Evolutionary conservation across 805 yeast species (phyloP).

Genomic region (Lipomyces orientalis): DNA sequence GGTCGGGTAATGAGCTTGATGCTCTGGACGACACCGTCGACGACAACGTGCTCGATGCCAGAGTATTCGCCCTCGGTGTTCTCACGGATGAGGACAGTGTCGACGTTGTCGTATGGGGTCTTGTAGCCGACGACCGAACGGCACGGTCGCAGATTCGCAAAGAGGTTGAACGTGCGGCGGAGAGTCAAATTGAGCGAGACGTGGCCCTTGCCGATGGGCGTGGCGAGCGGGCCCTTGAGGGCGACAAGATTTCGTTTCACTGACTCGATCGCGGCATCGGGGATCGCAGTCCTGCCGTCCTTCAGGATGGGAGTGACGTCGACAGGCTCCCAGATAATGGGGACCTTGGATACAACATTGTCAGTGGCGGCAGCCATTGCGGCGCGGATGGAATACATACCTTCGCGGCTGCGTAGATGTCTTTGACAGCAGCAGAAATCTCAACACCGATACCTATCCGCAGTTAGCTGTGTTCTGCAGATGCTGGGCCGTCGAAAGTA

Average conservation of each 20-base stretch:
- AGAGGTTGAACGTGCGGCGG: slow-evolving; percentile 94
- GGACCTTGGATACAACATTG: slow-evolving; percentile 54
- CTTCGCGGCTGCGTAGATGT: slow-evolving; percentile 89
- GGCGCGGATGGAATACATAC: slow-evolving; percentile 7
- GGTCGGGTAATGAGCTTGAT: slow-evolving; percentile 95
- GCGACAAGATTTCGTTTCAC: slow-evolving; percentile 94
- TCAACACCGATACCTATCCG: slow-evolving; percentile 81
- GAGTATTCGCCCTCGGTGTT: slow-evolving; percentile 99
- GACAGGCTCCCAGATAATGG: slow-evolving; percentile 95
- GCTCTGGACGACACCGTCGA: slow-evolving; percentile 98
- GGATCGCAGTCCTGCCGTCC: slow-evolving; percentile 92
- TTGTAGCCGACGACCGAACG: slow-evolving; percentile 90
- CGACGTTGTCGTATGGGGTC: slow-evolving; percentile 88
- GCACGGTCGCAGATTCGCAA: slow-evolving; percentile 98
- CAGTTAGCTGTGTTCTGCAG: neutral
- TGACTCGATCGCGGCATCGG: slow-evolving; percentile 83
- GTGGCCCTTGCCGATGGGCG: slow-evolving; percentile 98
- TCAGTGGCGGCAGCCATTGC: neutral
- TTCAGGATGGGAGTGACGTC: slow-evolving; percentile 93
- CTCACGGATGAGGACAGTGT: slow-evolving; percentile 95
- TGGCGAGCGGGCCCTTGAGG: slow-evolving; percentile 96
- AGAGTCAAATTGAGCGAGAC: slow-evolving; percentile 95
- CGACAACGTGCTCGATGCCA: slow-evolving; percentile 97
- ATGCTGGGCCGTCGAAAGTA: neutral
- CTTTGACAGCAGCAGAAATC: slow-evolving; percentile 91